Evolutionary conservation across 2,329 filamentous ascomycete species (phyloP), one percentile per base, ranked within the genome.

Genomic region (Hypocrella siamensis): DNA sequence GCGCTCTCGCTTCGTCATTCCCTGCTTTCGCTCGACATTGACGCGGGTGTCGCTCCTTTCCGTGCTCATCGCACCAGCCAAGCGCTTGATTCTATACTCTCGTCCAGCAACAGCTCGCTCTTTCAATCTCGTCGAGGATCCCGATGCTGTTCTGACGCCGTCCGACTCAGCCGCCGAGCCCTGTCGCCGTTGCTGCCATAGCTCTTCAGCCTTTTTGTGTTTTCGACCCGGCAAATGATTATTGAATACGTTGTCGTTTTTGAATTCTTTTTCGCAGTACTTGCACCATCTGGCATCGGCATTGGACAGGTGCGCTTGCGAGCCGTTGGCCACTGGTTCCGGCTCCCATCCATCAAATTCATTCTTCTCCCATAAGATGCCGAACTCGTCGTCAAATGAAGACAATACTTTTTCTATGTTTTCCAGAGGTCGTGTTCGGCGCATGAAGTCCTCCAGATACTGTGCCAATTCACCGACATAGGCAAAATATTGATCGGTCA

Each of bases 1-100:
- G 11, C 90, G 79, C 54, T 98, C 90, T 19, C 85, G 77, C 50
- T 96, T 88, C 3, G 90, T 98, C 85, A 98, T 93, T 41, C 88
- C 88, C 52, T 92, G 84, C 54, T 84, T 90, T 31, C 90, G 80
- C 65, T 98, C 92, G 9, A 96, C 85, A 47, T 98, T 96, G 45
- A 90, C 79, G 30, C 81, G 73, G 0, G 90, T 96, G 47, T 93
- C 88, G 52, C 79, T 71, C 35, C 88, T 79, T 49, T 93, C 83
- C 11, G 79, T 80, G 49, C 81, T 78, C 73, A 98, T 90, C 4
- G 80, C 73, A 30, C 76, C 70, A 8, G 83, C 75, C 6, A 98
- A 66, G 33, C 79, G 79, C 49, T 78, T 80, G 32, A 94, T 70
- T 14, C 84, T 74, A 52, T 79, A 79, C 51, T 98, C 90, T 34